These are phyloP conservation scores for Ascoidea tarda DNA, from an alignment of 805 yeast species.

Conservation along the genomic window DNA sequence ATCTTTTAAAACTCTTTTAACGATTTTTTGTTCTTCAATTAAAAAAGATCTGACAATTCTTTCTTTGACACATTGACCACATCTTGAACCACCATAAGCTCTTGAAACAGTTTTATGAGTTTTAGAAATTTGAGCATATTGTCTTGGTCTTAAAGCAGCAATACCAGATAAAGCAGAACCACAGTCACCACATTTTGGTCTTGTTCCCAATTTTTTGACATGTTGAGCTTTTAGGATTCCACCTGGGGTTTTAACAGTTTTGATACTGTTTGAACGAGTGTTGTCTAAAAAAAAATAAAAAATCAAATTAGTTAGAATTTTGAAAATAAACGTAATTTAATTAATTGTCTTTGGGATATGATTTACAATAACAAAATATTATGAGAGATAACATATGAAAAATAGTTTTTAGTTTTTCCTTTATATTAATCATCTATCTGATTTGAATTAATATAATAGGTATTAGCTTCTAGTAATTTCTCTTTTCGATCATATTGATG, in stretches of 20 bases:
- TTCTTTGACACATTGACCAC: slow-evolving; percentile 98
- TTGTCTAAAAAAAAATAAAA: slow-evolving; percentile 45
- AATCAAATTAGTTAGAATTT: slow-evolving; percentile 11
- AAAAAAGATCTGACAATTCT: slow-evolving; percentile 99
- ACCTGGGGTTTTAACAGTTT: slow-evolving; percentile 99
- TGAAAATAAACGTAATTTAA: slow-evolving; percentile 10
- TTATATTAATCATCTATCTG: not conserved
- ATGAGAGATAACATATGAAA: not conserved
- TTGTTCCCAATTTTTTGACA: slow-evolving; percentile 80
- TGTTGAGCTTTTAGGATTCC: slow-evolving; percentile 98
- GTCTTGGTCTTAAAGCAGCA: slow-evolving; percentile 95
- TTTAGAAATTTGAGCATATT: slow-evolving; percentile 89
- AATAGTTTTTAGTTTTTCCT: not conserved
- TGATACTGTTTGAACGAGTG: slow-evolving; percentile 99
- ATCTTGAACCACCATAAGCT: slow-evolving; percentile 99
- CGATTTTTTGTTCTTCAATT: slow-evolving; percentile 99
- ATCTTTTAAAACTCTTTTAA: slow-evolving; percentile 97
- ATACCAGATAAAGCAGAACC: slow-evolving; percentile 76
- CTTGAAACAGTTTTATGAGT: slow-evolving; percentile 98
- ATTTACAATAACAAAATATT: not conserved
- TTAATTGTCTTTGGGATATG: slow-evolving; percentile 1
- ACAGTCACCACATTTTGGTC: slow-evolving; percentile 85
- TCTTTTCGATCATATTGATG: not conserved
- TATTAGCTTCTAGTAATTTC: not conserved
- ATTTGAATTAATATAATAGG: not conserved